A percentile compares a stretch with the other conserved stretches of the same genome.
phyloP scores from a whole-genome alignment of 2,329 filamentous ascomycete genomes.

The Albophoma yamanashiensis region DNA sequence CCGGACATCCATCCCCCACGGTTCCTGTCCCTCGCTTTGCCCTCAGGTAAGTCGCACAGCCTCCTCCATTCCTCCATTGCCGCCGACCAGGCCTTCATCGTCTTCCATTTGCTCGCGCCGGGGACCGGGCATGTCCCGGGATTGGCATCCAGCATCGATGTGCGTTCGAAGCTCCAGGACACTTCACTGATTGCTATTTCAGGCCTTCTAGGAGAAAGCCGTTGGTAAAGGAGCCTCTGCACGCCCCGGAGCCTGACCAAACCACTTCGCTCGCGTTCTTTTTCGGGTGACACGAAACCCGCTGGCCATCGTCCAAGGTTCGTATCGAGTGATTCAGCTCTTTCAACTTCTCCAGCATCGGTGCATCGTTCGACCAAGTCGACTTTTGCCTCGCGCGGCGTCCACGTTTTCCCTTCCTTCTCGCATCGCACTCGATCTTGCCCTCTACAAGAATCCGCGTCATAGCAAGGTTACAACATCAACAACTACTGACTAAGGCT shows the following conservation, averaged over 20 bases:
- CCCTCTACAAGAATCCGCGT: background rate
- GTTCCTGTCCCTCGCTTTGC: slow-evolving; percentile 14
- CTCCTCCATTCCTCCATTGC: slow-evolving; percentile 4
- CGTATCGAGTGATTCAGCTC: slow-evolving; percentile 3
- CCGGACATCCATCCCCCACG: slow-evolving; percentile 13
- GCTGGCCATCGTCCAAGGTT: slow-evolving; percentile 9
- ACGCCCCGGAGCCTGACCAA: slow-evolving; percentile 2
- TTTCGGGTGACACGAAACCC: slow-evolving; percentile 7
- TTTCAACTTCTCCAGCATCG: background rate
- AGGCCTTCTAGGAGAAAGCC: slow-evolving; percentile 5
- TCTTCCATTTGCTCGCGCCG: background rate
- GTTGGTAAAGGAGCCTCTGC: slow-evolving; percentile 4
- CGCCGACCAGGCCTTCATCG: slow-evolving; percentile 1
- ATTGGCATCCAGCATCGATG: background rate
- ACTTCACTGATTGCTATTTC: slow-evolving; percentile 5
- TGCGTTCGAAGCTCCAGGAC: background rate
- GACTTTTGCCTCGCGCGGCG: background rate
- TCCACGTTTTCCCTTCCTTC: background rate
- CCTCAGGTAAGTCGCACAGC: slow-evolving; percentile 18
- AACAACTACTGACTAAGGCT: background rate
- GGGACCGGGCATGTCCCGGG: background rate
- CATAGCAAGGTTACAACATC: too few species aligned
- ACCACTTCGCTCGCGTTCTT: slow-evolving; percentile 3
- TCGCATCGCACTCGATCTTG: background rate
- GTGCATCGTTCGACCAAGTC: background rate